phyloP scores from a whole-genome alignment of 176 grass and related monocot genomes.

The Pharus latifolius region DNA sequence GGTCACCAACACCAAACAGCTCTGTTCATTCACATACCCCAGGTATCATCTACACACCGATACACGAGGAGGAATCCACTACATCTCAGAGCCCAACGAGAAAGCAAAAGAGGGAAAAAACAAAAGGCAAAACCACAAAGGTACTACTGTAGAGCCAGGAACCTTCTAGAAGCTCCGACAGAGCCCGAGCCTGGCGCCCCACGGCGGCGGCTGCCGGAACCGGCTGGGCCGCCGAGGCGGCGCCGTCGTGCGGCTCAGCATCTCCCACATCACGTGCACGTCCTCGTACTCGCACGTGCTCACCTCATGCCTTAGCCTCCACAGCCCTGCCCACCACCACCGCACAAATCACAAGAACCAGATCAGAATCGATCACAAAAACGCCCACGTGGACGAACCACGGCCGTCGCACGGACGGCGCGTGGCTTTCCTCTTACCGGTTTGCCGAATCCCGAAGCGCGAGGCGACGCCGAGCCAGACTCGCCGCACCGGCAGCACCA shows the following conservation, averaged over 20 bases:
- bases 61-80: constrained; percentile 45
- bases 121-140: neutral
- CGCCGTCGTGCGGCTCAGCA: constrained; percentile 56
- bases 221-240: constrained; percentile 11
- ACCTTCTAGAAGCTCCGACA: constrained; percentile 56
- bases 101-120: neutral
- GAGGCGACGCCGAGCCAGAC: constrained; percentile 73
- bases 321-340: constrained; percentile 37
- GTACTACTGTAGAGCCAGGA: neutral
- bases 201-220: constrained; percentile 33
- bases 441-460: constrained; percentile 75
- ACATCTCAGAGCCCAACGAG: constrained; percentile 20
- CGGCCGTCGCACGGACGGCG: neutral
- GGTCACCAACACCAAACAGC: neutral
- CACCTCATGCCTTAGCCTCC: constrained; percentile 84
- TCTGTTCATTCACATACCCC: constrained; percentile 61
- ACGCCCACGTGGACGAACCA: neutral
- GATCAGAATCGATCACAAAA: too few relatives aligned
- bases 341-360: constrained; percentile 1
- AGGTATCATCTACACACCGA: constrained; percentile 14
- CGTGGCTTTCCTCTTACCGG: constrained; percentile 32
- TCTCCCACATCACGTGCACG: constrained; percentile 98
- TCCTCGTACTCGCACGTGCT: constrained; percentile 99
- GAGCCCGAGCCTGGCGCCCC: constrained; percentile 24
- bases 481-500: constrained; percentile 61